These are phyloP conservation scores for Scheffersomyces parashehatae DNA, from an alignment of 1,139 yeast genomes.

Conservation along the genomic window DNA sequence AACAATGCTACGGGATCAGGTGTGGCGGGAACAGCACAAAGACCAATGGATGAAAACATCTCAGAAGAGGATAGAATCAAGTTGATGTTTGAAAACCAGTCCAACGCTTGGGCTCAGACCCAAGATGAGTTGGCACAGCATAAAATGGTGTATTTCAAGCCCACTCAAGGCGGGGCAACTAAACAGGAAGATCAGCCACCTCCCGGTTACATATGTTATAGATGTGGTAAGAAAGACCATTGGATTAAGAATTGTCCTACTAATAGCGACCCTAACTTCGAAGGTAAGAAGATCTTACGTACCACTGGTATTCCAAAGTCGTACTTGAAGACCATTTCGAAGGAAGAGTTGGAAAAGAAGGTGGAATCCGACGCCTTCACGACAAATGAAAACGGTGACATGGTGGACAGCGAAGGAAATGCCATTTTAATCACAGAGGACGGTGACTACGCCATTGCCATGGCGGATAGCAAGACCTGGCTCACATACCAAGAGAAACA, in stretches of 20 bases:
- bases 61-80: slow-evolving; percentile 87
- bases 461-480: slow-evolving; percentile 95
- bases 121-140: slow-evolving; percentile 87
- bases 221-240: slow-evolving; percentile 96
- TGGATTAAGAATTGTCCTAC: slow-evolving; percentile 97
- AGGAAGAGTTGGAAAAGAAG: slow-evolving; percentile 52
- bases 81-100: slow-evolving; percentile 90
- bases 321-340: slow-evolving; percentile 74
- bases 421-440: slow-evolving; percentile 85
- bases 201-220: slow-evolving; percentile 90
- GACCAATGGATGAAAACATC: slow-evolving; percentile 37
- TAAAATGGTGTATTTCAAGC: slow-evolving; percentile 57
- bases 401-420: slow-evolving; percentile 65
- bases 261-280: slow-evolving; percentile 88
- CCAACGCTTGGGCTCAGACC: slow-evolving; percentile 91
- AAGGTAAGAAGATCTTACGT: slow-evolving; percentile 84
- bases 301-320: slow-evolving; percentile 98
- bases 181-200: slow-evolving; percentile 74
- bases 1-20: slow-evolving; percentile 19
- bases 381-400: slow-evolving; percentile 47
- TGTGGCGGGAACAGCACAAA: slow-evolving; percentile 5
- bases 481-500: slow-evolving; percentile 75
- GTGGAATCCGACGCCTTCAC: slow-evolving; percentile 51
- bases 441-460: slow-evolving; percentile 92
- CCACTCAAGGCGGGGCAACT: slow-evolving; percentile 34